Evolutionary conservation across 2,329 filamentous ascomycete species (phyloP).

Genomic region (Bipolaris zeicola): DNA sequence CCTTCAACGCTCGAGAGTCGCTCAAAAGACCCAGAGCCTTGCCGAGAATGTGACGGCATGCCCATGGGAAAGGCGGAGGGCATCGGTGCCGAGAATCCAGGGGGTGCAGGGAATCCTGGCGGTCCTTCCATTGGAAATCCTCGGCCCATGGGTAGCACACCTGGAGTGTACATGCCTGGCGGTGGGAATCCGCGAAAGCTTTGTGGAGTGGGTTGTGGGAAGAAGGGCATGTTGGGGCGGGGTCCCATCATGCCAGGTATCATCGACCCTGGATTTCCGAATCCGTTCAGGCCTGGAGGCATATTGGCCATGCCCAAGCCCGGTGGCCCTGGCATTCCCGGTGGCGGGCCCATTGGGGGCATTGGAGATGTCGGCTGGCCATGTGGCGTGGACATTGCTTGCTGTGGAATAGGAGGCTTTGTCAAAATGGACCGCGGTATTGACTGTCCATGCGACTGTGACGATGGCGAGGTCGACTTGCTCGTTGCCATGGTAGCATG

Average conservation of each 20-base stretch:
- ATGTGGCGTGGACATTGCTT: constrained; percentile 54
- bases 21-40: constrained; percentile 70
- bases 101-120: constrained; percentile 47
- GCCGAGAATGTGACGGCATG: constrained; percentile 70
- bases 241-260: constrained; percentile 60
- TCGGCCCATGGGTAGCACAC: constrained; percentile 61
- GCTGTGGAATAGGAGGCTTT: constrained; percentile 61
- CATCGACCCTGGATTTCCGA: constrained; percentile 60
- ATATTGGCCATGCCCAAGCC: constrained; percentile 54
- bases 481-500: constrained; percentile 55
- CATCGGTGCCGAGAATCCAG: constrained; percentile 45
- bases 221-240: constrained; percentile 62
- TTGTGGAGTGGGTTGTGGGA: constrained; percentile 59
- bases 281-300: constrained; percentile 56
- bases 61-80: constrained; percentile 48
- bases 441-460: constrained; percentile 69
- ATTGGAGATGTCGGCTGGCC: constrained; percentile 65
- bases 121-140: constrained; percentile 61
- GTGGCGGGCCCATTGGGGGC: constrained; percentile 66
- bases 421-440: constrained; percentile 66
- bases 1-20: constrained; percentile 63
- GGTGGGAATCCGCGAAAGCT: constrained; percentile 61
- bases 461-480: constrained; percentile 65
- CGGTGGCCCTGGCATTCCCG: constrained; percentile 63
- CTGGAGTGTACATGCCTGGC: constrained; percentile 65